Base-by-base conservation (phyloP, 352 stramenopile species). In the Phytophthora lateralis region DNA sequence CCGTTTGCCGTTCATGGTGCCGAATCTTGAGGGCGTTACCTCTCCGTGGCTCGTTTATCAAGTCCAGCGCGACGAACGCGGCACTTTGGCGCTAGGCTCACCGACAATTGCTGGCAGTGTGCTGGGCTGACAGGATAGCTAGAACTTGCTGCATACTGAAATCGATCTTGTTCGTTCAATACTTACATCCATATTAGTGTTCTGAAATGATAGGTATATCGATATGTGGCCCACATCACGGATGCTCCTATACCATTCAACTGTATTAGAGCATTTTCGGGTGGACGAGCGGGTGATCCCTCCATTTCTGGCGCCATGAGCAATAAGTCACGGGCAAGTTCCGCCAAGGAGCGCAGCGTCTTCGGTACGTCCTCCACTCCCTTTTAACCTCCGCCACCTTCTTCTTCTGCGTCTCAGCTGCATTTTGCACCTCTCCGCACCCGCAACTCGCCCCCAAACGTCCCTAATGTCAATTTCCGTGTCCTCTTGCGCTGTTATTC, bases 301-400 rank as follows among this genome's bases (percentile, higher is more conserved):
- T 54, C 52, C 20, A n/a, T 21, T 37, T 41, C 29, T 64, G 34
- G 60, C 45, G 41, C 46, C 60, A 73, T 66, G 65, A 76, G 46
- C 49, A 76, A 65, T 60, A 90, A 91, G 64, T 60, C 78, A 15
- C 85, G 85, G 47, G 67, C 60, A 24, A 72, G 80, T 46, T 85
- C 79, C 35, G 83, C 85, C 55, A 95, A 95, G 74, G 85, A 95
- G 72, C 83, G 85, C 30, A 95, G 85, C 58, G 85, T 95, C 43
- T 95, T 95, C 59, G 85, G 85, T 95, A 72, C 66, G 80, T 80
- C 1, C 24, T 8, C 39, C 8, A 21, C 47, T 17, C 5, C 6
- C n/a, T 9, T 26, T 47, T 1, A 45, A 58, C 18, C n/a, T 38
- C 3, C 6, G 20, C 15, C 34, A 53, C 41, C 63, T 43, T 55